Evolutionary conservation across 345 rosid genomes (phyloP), one percentile per base, ranked within the genome.

Genomic region (Erysimum cheiranthoides): DNA sequence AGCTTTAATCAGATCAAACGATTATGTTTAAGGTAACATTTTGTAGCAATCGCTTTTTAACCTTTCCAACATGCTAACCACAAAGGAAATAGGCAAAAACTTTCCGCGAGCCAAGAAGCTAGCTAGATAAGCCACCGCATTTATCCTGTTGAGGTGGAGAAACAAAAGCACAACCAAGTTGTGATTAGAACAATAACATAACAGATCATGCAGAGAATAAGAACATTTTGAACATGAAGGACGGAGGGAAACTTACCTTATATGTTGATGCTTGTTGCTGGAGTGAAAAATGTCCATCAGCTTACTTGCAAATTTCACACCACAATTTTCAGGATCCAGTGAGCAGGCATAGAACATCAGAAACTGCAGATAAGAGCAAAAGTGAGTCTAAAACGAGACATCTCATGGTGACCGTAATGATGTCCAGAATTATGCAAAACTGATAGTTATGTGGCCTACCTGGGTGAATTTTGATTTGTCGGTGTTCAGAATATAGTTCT

Each of bases 51-150:
- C 10, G 10, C 0, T 71, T 18, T 21, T 18, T 21, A 42, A 78
- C 97, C 98, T 92, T 83, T 83, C 84, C 71, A 92, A 78, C 38
- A 81, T 67, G 80, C 27, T 80, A 40, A 83, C 71, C 57, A 90
- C 77, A 67, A 80, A 77, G 61, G 85, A 79, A 77, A 85, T 73
- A 5, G 88, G 72, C 43, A 92, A 68, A 78, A 92, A 90, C 81
- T 86, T 94, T 42, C 84, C 98, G 5, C 96, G 92, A 50, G 97
- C 85, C 85, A 94, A 74, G 78, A 84, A 94, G 81, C 98, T 94
- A 72, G 96, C 90, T 70, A 94, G 95, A 85, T 92, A 94, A 51
- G 96, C 87, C 66, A 84, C 92, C 9, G 97, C 89, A 86, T 90
- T 93, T 96, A 90, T 93, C 89, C 97, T 92, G 86, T 70, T 47